Evolutionary conservation across 306 rosid species (phyloP), one percentile per base, ranked within the genome.

Genomic region (Quercus alba): DNA sequence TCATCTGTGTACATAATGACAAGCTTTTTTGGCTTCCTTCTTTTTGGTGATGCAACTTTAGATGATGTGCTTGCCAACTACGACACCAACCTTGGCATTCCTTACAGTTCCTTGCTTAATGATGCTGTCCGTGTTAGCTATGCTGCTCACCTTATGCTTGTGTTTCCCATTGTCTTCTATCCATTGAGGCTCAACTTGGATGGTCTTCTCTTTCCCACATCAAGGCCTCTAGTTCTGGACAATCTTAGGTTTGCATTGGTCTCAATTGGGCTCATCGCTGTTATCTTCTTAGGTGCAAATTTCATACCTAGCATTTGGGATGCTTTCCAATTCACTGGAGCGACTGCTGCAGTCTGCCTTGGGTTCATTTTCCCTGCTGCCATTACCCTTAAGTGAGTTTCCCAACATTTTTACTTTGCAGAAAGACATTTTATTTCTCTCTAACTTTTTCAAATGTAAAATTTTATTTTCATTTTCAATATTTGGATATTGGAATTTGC

Each of bases 141-240:
- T 77, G 97, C 92, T 28, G 98, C 94, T n/a, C 98, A 94, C 76
- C 97, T 94, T 56, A 80, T 94, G 87, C 97, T 94, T 73, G 98
- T 94, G 28, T 91, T 94, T 75, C 97, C 98, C 1, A 87, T 94
- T 26, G 95, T 94, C 77, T 94, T 94, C 82, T 90, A 73, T 78
- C 91, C 95, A 2, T 80, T 94, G 59, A 75, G 98, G 62, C 81
- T 91, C 90, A 94, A 91, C 81, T 70, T 94, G 77, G 98, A 94
- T 44, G 94, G 91, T 57, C 95, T 91, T 59, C 21, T 94, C 73
- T 94, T 91, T 82, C 73, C 98, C 66, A 78, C 91, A 26, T 79
- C 94, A 46, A 89, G 88, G 78, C 91, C 94, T 33, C 81, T 94
- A 92, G 87, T 84, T 84, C 85, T 49, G 33, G 90, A 88, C 76